Evolutionary conservation across 495 filamentous ascomycete genomes (phyloP), one percentile per base, ranked within the genome.

Genomic region (Pseudoneurospora amorphoporcata): DNA sequence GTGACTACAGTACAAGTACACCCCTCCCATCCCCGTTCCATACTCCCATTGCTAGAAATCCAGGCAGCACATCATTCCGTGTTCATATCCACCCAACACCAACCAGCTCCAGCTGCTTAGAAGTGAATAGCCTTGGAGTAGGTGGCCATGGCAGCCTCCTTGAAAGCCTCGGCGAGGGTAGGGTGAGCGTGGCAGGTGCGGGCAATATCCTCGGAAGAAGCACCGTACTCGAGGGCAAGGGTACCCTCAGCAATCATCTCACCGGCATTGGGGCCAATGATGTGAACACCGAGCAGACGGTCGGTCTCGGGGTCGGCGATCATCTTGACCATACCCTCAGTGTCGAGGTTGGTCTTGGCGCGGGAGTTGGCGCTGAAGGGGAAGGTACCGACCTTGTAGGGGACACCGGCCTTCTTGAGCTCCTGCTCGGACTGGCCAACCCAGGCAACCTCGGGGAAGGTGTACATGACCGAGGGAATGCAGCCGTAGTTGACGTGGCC

Each of bases 221-320:
- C 95, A 70, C 95, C 95, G 81, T 98, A 99, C 87, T 99, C 95
- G 69, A 99, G 84, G 70, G 95, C 96, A 76, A 99, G 86, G 47
- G 94, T 95, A 71, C 92, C 95, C 86, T 99, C 95, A 19, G 95
- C 95, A 85, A 99, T 97, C 96, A 99, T 97, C 88, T 99, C 95
- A 77, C 95, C 95, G 47, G 95, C 95, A 82, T 93, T 94, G 79
- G 96, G 88, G 68, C 95, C 95, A 77, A 99, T 89, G 83, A 99
- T 98, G 87, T 99, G 95, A 72, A 97, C 90, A 76, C 95, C 95
- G 70, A 99, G 85, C 73, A 99, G 90, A 73, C 95, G 88, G 84
- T 99, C 95, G 68, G 95, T 98, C 88, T 98, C 94, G 73, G 94
- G 94, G 81, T 98, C 95, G 41, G 94, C 90, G 74, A 99, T 86